These are phyloP conservation scores for Suhomyces guaymorum DNA, from an alignment of 1,139 yeast genomes.

Conservation along the genomic window DNA sequence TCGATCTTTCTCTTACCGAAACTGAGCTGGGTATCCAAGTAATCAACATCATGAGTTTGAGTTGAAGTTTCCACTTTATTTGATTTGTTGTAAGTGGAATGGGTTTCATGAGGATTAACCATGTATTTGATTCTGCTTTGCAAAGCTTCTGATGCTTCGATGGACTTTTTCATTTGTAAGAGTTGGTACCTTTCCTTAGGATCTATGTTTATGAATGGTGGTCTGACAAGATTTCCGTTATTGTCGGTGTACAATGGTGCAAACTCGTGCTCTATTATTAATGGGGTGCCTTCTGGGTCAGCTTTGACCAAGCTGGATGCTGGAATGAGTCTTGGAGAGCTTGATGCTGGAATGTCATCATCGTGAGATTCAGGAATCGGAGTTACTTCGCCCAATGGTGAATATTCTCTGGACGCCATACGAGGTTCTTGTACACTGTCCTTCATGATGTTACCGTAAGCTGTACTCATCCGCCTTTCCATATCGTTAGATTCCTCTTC, in stretches of 20 bases:
- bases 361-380: constrained; percentile 5
- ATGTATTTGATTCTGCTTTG: constrained; percentile 39
- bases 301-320: constrained; percentile 1
- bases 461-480: constrained; percentile 34
- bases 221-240: constrained; percentile 43
- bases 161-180: constrained; percentile 40
- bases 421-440: constrained; percentile 15
- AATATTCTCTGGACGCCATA: constrained; percentile 11
- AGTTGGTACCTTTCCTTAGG: constrained; percentile 48
- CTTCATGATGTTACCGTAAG: constrained; percentile 23
- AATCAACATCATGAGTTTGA: constrained; percentile 40
- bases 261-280: constrained; percentile 29
- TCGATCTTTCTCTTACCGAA: constrained; percentile 13
- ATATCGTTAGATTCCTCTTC: constrained; percentile 31
- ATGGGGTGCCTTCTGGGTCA: constrained; percentile 8
- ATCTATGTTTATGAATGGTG: constrained; percentile 49
- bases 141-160: constrained; percentile 38
- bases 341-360: background rate
- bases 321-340: background rate
- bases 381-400: constrained; percentile 13
- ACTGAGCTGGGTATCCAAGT: constrained; percentile 29
- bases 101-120: constrained; percentile 45
- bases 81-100: constrained; percentile 14
- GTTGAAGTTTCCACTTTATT: constrained; percentile 43
- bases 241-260: constrained; percentile 39